phyloP scores from a whole-genome alignment of 2,329 filamentous ascomycete species.

The Arthrinium puccinioides region DNA sequence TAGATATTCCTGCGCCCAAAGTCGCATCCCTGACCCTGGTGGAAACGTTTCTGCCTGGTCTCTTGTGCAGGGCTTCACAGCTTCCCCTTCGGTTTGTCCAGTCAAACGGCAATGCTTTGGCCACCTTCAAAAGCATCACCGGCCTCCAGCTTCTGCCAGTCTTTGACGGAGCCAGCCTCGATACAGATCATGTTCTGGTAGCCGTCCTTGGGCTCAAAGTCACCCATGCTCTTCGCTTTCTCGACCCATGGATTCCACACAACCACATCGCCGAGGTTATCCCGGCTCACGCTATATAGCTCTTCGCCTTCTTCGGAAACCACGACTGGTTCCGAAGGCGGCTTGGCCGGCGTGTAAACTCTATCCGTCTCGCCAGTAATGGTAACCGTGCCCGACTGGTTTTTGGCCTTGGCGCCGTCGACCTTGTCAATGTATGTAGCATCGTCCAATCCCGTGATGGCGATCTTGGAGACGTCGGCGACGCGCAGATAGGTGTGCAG shows the following conservation, averaged over 20 bases:
- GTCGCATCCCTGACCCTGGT: too few relatives aligned
- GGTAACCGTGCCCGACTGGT: conserved; percentile 55
- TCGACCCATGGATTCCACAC: conserved; percentile 97
- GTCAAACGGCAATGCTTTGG: conserved; percentile 41
- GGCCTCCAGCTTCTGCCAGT: conserved; percentile 78
- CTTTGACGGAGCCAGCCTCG: conserved; percentile 77
- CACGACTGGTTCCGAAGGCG: conserved; percentile 48
- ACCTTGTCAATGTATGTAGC: conserved; percentile 82
- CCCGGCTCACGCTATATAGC: conserved; percentile 67
- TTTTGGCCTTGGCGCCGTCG: conserved; percentile 55
- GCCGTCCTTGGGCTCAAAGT: conserved; percentile 84
- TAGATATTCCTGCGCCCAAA: too few relatives aligned
- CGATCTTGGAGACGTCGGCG: conserved; percentile 70
- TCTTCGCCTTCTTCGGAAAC: conserved; percentile 58
- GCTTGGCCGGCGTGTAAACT: conserved; percentile 68
- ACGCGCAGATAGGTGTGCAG: conserved; percentile 86
- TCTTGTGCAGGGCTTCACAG: too few relatives aligned
- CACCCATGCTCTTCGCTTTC: conserved; percentile 72
- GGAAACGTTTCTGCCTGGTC: too few relatives aligned
- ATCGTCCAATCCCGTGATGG: conserved; percentile 68
- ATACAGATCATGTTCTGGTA: conserved; percentile 93
- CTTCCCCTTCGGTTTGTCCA: conserved; percentile 1
- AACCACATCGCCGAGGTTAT: conserved; percentile 81
- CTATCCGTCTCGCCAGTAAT: conserved; percentile 80
- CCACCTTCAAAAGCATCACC: conserved; percentile 61